Evolutionary conservation across 2,329 filamentous ascomycete genomes (phyloP), one percentile per base, ranked within the genome.

Genomic region (Microsporum ferrugineum): DNA sequence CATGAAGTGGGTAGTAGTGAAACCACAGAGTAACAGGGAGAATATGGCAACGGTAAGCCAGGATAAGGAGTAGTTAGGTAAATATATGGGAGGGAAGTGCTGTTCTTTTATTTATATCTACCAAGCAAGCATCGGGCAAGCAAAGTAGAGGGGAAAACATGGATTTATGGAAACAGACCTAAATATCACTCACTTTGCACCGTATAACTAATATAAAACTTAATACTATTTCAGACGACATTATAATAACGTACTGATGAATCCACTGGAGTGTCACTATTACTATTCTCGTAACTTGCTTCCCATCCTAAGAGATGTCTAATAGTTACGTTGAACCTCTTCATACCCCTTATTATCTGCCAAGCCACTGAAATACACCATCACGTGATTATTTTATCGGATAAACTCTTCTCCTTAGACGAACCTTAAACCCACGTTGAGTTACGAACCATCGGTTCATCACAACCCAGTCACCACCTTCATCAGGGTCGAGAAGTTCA

Each of bases 1-100:
- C 39, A 64, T 71, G 57, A 67, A 70, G 58, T 71, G 69, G 69
- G 68, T 67, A 64, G 67, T 63, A 10, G 65, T 71, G 29, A 71
- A 70, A 60, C 29, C 23, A 60, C 7, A 27, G 8, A 27, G 5
- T n/a, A 14, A 43, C 2, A 41, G 43, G 23, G 10, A 43, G 27
- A n/a, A 10, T n/a, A 39, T 29, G 8, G 7, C 5, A 43, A 43
- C n/a, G 10, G 36, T 17, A 29, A 14, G 14, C 8, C 14, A n/a
- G 12, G 34, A 45, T n/a, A 58, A 41, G 56, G 56, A 33, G 29
- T 17, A 41, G 14, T 12, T 3, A 41, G 7, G 56, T 43, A 17
- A 17, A 55, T 45, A 41, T 41, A 3, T 7, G 2, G 49, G 31
- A 27, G 14, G 29, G 14, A 12, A 34, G 14, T 49, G 2, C 17